A percentile compares a stretch with the other conserved stretches of the same genome.
Conservation (phyloP, 2,329 filamentous ascomycete genomes). For the Diaporthe amygdali region DNA sequence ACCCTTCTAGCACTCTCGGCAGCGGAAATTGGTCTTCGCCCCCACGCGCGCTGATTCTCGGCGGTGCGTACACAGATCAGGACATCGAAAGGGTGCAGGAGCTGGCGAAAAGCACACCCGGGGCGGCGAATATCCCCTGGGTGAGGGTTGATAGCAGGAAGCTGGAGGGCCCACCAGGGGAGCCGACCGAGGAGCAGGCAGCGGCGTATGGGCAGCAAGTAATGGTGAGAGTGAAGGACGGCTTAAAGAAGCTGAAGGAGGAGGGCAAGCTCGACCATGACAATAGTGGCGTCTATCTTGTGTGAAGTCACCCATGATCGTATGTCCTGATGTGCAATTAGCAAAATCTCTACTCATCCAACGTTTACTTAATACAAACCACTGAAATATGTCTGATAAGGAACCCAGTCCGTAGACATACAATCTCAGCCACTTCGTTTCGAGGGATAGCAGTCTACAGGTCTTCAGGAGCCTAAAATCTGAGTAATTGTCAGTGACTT, state of each 20-base stretch:
- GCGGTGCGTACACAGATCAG: conserved; percentile 30
- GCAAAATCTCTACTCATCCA: neutral
- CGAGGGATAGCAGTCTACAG: too few relatives aligned
- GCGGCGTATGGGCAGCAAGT: conserved; percentile 34
- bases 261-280: conserved; percentile 30
- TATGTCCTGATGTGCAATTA: neutral
- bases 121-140: conserved; percentile 17
- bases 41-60: conserved; percentile 30
- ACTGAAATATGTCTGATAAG: too few relatives aligned
- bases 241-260: conserved; percentile 27
- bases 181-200: neutral
- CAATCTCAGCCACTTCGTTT: too few relatives aligned
- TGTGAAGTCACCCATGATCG: neutral
- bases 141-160: conserved; percentile 15
- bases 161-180: conserved; percentile 17
- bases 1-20: conserved; percentile 26
- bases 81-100: conserved; percentile 26
- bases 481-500: too few relatives aligned
- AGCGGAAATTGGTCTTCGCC: conserved; percentile 25
- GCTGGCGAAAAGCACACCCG: neutral
- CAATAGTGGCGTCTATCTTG: neutral
- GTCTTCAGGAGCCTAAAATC: too few relatives aligned
- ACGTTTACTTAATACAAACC: too few relatives aligned
- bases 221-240: conserved; percentile 32
- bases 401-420: neutral